These are phyloP conservation scores for Dactylellina sp. DNA, from an alignment of 2,329 filamentous ascomycete genomes.

Conservation along the genomic window DNA sequence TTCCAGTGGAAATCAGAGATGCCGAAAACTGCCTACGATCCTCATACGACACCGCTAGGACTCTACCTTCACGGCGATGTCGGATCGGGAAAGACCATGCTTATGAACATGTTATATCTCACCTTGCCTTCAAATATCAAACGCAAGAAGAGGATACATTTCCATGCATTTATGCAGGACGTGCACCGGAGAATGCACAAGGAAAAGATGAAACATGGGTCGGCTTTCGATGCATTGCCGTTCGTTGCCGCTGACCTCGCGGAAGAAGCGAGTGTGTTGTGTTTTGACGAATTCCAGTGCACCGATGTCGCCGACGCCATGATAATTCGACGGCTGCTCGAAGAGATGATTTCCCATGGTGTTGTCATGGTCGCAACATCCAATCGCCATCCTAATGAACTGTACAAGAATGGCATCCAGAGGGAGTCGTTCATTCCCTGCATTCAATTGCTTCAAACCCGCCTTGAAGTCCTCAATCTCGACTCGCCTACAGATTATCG, in stretches of 20 bases:
- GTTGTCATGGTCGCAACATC: conserved; percentile 95
- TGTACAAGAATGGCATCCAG: conserved; percentile 98
- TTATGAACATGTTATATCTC: conserved; percentile 96
- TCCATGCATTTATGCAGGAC: conserved; percentile 99
- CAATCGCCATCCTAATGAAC: conserved; percentile 93
- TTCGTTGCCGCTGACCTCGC: conserved; percentile 97
- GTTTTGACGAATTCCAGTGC: conserved; percentile 99
- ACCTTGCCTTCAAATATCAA: conserved; percentile 95
- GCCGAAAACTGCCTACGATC: conserved; percentile 61
- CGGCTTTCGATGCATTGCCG: conserved; percentile 87
- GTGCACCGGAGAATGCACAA: conserved; percentile 98
- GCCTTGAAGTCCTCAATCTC: conserved; percentile 89
- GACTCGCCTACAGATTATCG: conserved; percentile 97
- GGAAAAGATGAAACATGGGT: conserved; percentile 89
- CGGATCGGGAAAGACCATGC: conserved; percentile 97
- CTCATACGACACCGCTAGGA: conserved; percentile 82
- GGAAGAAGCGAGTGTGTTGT: conserved; percentile 80
- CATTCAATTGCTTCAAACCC: conserved; percentile 87
- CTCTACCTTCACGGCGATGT: conserved; percentile 97
- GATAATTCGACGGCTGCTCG: conserved; percentile 89
- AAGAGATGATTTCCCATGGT: conserved; percentile 94
- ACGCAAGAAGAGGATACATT: conserved; percentile 92
- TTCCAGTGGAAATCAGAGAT: conserved; percentile 34
- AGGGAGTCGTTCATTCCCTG: conserved; percentile 94
- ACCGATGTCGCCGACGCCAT: conserved; percentile 94